Evolutionary conservation across 768 basidiomycete species (phyloP).

Genomic region (Agaricus blazei): DNA sequence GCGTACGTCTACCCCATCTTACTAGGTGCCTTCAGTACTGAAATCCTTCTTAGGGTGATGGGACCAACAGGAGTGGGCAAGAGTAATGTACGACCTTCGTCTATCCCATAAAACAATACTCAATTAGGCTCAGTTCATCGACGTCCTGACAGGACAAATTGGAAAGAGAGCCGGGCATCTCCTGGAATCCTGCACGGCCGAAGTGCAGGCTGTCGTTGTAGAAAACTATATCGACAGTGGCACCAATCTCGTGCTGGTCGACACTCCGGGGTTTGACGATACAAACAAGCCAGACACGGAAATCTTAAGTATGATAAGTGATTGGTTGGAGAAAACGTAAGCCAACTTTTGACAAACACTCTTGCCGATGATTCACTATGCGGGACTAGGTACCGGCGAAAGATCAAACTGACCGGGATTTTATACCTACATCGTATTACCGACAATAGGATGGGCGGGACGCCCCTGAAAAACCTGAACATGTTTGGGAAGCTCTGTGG

Average conservation of each 20-base stretch:
- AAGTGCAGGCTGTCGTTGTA: slow-evolving; percentile 1
- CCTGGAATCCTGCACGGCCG: slow-evolving; percentile 7
- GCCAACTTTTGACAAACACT: neutral
- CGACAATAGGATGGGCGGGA: slow-evolving; percentile 37
- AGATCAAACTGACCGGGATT: slow-evolving; percentile 16
- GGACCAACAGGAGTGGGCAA: slow-evolving; percentile 10
- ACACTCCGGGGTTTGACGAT: slow-evolving; percentile 15
- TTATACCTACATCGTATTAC: slow-evolving; percentile 12
- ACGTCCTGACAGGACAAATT: neutral
- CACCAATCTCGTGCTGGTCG: slow-evolving; percentile 11
- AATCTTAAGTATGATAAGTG: slow-evolving; percentile 8
- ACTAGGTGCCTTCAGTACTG: neutral
- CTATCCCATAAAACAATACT: neutral
- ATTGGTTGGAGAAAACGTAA: slow-evolving; percentile 9
- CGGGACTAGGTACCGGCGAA: slow-evolving; percentile 13
- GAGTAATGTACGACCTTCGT: slow-evolving; percentile 4
- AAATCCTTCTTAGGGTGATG: slow-evolving; percentile 4
- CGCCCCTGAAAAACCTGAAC: slow-evolving; percentile 44
- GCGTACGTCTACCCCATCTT: neutral
- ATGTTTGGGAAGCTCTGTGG: slow-evolving; percentile 53
- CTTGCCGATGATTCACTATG: neutral
- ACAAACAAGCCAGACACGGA: slow-evolving; percentile 4
- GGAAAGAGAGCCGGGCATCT: neutral
- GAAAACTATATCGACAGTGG: neutral
- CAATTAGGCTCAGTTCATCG: slow-evolving; percentile 5